A percentile compares a stretch with the other conserved stretches of the same genome.
Conservation (phyloP, 2,329 filamentous ascomycete genomes). For the Capronia americana region DNA sequence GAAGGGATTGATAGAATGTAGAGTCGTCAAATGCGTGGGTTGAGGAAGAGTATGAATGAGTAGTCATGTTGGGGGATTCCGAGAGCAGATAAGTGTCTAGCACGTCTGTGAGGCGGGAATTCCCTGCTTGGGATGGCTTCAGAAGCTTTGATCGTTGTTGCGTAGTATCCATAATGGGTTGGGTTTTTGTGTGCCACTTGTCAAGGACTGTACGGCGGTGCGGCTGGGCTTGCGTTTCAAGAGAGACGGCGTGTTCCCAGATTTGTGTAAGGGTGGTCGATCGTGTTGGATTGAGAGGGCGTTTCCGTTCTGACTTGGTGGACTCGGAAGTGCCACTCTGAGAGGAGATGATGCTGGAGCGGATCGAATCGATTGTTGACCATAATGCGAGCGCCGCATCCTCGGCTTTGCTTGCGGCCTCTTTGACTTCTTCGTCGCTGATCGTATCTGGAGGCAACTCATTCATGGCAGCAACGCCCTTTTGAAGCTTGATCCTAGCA, state of each 20-base stretch:
- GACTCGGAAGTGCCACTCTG: slow-evolving; percentile 43
- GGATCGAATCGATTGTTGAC: slow-evolving; percentile 66
- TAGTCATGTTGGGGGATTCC: slow-evolving; percentile 44
- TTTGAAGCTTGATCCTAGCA: slow-evolving; percentile 89
- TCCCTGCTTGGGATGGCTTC: slow-evolving; percentile 51
- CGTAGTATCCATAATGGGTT: slow-evolving; percentile 60
- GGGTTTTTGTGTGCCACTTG: slow-evolving; percentile 87
- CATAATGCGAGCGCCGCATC: slow-evolving; percentile 83
- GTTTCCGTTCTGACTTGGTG: slow-evolving; percentile 52
- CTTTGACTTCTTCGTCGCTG: slow-evolving; percentile 43
- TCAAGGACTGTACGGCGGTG: slow-evolving; percentile 76
- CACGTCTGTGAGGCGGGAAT: slow-evolving; percentile 56
- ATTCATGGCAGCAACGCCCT: slow-evolving; percentile 82
- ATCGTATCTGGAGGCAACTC: slow-evolving; percentile 61
- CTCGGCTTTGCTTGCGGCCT: slow-evolving; percentile 78
- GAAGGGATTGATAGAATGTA: slow-evolving; percentile 89
- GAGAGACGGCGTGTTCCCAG: slow-evolving; percentile 72
- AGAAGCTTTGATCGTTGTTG: slow-evolving; percentile 67
- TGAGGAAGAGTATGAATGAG: slow-evolving; percentile 47
- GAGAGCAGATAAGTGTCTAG: slow-evolving; percentile 54
- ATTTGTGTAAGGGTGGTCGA: slow-evolving; percentile 67
- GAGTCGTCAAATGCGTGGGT: slow-evolving; percentile 84
- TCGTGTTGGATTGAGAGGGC: slow-evolving; percentile 59
- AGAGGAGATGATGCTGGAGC: slow-evolving; percentile 48
- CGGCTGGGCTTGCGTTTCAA: slow-evolving; percentile 65